Percentiles rank a stretch among this genome's conserved stretches.
These are phyloP conservation scores for Starmerella sp. DNA, from an alignment of 805 yeast species.

Conservation along the genomic window DNA sequence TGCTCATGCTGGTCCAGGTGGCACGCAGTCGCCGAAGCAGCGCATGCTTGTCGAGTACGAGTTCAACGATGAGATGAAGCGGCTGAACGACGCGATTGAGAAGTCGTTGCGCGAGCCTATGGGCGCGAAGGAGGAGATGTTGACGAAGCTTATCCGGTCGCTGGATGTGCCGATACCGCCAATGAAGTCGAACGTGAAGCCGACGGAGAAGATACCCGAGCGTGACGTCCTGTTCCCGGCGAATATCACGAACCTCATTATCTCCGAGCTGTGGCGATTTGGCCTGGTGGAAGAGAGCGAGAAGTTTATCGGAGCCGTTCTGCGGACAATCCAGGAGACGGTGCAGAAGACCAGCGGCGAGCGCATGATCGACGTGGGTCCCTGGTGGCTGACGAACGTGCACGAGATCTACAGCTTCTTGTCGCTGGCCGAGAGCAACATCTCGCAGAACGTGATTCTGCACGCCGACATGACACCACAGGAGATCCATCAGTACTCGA, in stretches of 20 bases:
- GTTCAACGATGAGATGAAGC: slow-evolving; percentile 25
- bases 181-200: slow-evolving; percentile 79
- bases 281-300: slow-evolving; percentile 90
- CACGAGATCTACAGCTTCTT: slow-evolving; percentile 93
- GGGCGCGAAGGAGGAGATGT: slow-evolving; percentile 21
- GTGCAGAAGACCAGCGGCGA: slow-evolving; percentile 74
- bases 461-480: slow-evolving; percentile 76
- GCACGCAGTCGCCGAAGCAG: background rate
- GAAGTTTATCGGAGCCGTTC: slow-evolving; percentile 76
- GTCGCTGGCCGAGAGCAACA: slow-evolving; percentile 85
- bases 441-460: slow-evolving; percentile 68
- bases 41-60: slow-evolving; percentile 8
- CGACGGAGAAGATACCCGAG: slow-evolving; percentile 68
- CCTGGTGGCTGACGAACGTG: slow-evolving; percentile 94
- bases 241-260: slow-evolving; percentile 78
- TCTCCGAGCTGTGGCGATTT: slow-evolving; percentile 96
- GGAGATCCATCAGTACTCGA: slow-evolving; percentile 82
- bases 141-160: slow-evolving; percentile 48
- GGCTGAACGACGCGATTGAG: slow-evolving; percentile 68
- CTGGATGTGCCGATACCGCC: slow-evolving; percentile 77
- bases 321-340: slow-evolving; percentile 73
- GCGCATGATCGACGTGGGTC: slow-evolving; percentile 81
- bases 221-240: slow-evolving; percentile 95
- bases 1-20: background rate
- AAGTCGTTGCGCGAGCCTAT: slow-evolving; percentile 33